Evolutionary conservation across 495 filamentous ascomycete species (phyloP), one percentile per base, ranked within the genome.

Genomic region (Geoglossum glabrum): DNA sequence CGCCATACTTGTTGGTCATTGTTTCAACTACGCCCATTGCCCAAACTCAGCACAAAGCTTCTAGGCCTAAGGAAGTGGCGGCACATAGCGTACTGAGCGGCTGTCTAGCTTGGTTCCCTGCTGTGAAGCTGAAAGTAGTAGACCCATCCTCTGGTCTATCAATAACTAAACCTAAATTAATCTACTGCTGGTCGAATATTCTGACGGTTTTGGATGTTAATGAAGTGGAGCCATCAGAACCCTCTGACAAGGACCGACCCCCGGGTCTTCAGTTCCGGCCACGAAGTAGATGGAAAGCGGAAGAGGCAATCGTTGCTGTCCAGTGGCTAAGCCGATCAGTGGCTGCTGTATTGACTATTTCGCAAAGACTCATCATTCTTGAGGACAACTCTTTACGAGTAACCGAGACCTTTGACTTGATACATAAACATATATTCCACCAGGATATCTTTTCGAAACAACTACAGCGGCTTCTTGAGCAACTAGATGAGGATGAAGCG

Each of bases 271-370:
- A 77, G 30, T 97, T 99, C 69, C 80, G 75, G 56, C 75, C 87
- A 1, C 84, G 89, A 31, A 94, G 83, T 69, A 78, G 90, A 60
- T 99, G 93, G 87, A 86, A 84, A 66, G 83, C 86, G 30, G 86
- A 96, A 46, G 92, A 99, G 72, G 82, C 90, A 17, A 96, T 99
- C 58, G 93, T 95, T 55, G 88, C 88, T 8, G 84, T 97, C 15
- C 92, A 99, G 63, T 99, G 92, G 93, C 72, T 97, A 30, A 93
- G 90, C 64, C 80, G 92, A 58, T 97, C 94, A 21, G 90, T 99
- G 0, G 70, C 97, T 58, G 87, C 85, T 1, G 80, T 95, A 26
- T 71, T 99, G 36, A 97, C 93, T 1, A 87, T 97, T 54, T 94
- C 89, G 8, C 93, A 97, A 64, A 78, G 90, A 46, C 71, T 99